Evolutionary conservation across 2,329 filamentous ascomycete genomes (phyloP), one percentile per base, ranked within the genome.

Genomic region (Cadophora luteo-olivacea): DNA sequence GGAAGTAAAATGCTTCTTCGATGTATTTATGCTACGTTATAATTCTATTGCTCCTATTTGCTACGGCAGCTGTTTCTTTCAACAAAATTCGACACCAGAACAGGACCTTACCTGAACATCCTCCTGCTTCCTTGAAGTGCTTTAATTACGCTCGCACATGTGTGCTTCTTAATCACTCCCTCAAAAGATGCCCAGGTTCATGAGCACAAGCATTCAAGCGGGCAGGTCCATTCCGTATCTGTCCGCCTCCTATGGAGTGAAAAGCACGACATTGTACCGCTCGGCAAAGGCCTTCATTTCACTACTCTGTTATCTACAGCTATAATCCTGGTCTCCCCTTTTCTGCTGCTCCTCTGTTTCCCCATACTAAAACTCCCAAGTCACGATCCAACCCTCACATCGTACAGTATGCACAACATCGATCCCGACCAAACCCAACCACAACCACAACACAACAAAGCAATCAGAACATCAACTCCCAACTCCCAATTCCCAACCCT

Each of bases 11-110:
- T 22, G 22, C 45, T n/a, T 49, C 38, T 22, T 49, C 2, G 9
- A 6, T 52, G 61, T 36, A 63, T 63, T 25, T 52, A 51, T 58
- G 32, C 8, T 58, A 38, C 32, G 12, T 36, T 52, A 22, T 48
- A 9, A 41, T 49, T 32, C 29, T 25, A 16, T 33, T 61, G 58
- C 57, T 62, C 49, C 11, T 5, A 11, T 25, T 54, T 67, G 38
- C 51, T 22, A n/a, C 29, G 41, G 32, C 19, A 58, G 36, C 19
- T 38, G 54, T 24, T 2, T 19, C 11, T 1, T 22, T 4, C 36
- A 6, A 57, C n/a, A 22, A 16, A 22, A 29, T 33, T 54, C 4
- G 32, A 54, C 25, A 36, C 6, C 16, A 41, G 16, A 22, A 48
- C 4, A 4, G 45, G 4, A 48, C 3, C 14, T 41, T 41, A 41